Conservation (phyloP, 345 rosid genomes). For the Eucalyptus camaldulensis region DNA sequence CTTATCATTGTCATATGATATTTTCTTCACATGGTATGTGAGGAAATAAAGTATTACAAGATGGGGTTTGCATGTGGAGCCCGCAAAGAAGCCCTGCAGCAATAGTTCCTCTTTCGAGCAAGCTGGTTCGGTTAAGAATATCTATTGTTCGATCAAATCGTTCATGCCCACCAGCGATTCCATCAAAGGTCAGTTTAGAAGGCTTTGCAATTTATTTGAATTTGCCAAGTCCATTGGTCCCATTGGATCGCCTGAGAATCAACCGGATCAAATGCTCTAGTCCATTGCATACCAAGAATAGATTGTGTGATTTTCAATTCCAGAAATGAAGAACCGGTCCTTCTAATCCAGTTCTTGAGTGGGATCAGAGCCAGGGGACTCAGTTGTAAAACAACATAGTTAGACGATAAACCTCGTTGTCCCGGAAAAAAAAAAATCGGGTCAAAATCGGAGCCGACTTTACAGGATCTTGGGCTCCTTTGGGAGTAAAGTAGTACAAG, state of each 20-base stretch:
- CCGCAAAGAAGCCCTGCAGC: background rate
- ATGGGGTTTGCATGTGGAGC: background rate
- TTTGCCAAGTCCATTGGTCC: background rate
- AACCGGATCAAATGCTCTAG: rapidly evolving
- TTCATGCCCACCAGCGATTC: background rate
- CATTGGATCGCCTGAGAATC: background rate
- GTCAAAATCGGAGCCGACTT: too few relatives aligned
- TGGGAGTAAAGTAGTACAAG: background rate
- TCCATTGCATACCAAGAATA: too few relatives aligned
- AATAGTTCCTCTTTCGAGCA: conserved; percentile 18
- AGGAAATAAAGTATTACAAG: too few relatives aligned
- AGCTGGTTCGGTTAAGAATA: conserved; percentile 24
- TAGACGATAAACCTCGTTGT: background rate
- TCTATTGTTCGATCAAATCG: background rate
- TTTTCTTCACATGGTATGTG: too few relatives aligned
- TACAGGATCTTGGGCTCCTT: background rate
- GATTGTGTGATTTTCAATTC: background rate
- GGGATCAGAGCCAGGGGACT: background rate
- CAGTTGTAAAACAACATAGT: too few relatives aligned
- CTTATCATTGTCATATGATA: too few relatives aligned
- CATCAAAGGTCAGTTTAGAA: background rate
- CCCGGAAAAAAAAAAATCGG: too few relatives aligned
- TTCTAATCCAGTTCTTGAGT: background rate
- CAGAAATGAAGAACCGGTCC: background rate
- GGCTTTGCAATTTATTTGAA: background rate